Evolutionary conservation across 73 alveolate species (phyloP), one percentile per base, ranked within the genome.

Genomic region (Uronychia setigera): DNA sequence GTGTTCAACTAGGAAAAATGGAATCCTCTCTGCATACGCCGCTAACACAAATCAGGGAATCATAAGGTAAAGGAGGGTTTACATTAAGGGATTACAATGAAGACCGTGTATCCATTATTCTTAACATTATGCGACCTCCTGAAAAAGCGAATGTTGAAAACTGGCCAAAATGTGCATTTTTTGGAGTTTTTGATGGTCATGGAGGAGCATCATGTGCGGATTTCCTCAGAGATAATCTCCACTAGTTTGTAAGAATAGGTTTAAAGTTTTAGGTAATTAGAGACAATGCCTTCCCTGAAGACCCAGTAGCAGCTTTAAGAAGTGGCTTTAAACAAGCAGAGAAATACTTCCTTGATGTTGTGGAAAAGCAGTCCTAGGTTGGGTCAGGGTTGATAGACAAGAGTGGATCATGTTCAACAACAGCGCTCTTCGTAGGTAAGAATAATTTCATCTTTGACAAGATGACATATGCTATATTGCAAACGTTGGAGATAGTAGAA

Each of bases 401-500:
- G 79, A 89, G 97, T 80, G 99, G 99, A 11, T 93, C 97, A 32
- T 95, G 99, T 75, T 97, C 97, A 26, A 84, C 94, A 31, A 84
- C 93, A 33, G 82, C 96, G 74, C 86, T 95, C 67, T 91, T 95
- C 74, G 93, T 95, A 27, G n/a, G n/a, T n/a, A n/a, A n/a, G n/a
- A n/a, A n/a, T n/a, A n/a, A n/a, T n/a, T n/a, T n/a, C n/a, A n/a
- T n/a, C n/a, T n/a, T n/a, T n/a, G n/a, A n/a, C n/a, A n/a, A n/a
- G 96, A 88, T 59, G 95, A 84, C 58, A 92, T 96, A 33, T 93
- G 97, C 81, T 98, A 94, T 93, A 94, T 95, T 1, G 99, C 99
- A 0, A 98, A 98, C 88, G 99, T 97, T 28, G 99, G 99, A 1
- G 99, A 98, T 86, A 87, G 98, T 60, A 87, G 99, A 80, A 98